Evolutionary conservation across 78 protist genomes (phyloP).

Genomic region (Isochrysis galbana): DNA sequence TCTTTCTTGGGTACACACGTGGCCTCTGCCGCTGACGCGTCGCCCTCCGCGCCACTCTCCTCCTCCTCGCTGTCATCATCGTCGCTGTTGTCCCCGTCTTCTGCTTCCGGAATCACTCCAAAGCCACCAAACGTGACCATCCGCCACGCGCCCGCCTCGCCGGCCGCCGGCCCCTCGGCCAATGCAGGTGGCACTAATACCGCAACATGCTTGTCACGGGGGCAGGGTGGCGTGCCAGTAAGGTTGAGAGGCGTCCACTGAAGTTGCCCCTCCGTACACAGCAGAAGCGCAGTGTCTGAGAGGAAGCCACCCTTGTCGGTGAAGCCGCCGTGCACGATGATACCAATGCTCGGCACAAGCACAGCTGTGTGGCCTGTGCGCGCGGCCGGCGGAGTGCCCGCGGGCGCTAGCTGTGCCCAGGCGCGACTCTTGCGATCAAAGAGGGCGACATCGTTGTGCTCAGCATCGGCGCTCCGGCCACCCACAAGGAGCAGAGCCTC

Average conservation of each 20-base stretch:
- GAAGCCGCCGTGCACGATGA: neutral
- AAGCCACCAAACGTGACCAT: neutral
- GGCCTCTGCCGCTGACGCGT: neutral
- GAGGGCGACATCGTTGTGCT: neutral
- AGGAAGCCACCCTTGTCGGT: neutral
- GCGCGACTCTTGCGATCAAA: neutral
- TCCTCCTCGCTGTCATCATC: neutral
- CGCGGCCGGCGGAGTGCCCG: neutral
- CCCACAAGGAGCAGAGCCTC: neutral
- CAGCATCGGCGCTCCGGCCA: neutral
- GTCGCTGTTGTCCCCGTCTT: neutral
- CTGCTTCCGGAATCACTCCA: neutral
- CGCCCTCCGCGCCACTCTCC: neutral
- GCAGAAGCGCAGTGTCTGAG: neutral
- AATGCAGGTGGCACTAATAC: neutral
- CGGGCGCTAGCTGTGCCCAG: neutral
- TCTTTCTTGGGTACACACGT: neutral
- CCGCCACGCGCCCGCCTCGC: neutral
- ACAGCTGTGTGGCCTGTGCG: neutral
- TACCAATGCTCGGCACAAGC: neutral
- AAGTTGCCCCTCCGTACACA: neutral
- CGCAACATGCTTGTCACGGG: neutral
- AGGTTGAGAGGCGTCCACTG: neutral
- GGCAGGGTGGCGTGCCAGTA: neutral
- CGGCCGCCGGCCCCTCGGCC: neutral